A percentile compares a stretch with the other conserved stretches of the same genome.
phyloP scores from a whole-genome alignment of 345 rosid species.

The Ceriops tagal region DNA sequence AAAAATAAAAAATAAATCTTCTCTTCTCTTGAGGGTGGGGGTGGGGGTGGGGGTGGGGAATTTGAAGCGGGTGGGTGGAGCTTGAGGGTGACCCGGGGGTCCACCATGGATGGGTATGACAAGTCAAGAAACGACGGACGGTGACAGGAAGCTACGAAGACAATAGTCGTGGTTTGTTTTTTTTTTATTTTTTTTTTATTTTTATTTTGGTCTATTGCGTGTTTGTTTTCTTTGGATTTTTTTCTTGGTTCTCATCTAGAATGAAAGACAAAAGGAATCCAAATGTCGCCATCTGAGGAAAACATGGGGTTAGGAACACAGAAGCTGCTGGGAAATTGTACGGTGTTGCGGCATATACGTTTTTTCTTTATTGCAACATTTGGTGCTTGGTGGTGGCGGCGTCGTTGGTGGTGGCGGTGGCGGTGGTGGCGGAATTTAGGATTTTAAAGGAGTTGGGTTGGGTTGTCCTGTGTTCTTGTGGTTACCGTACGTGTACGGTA shows the following conservation, averaged over 20 bases:
- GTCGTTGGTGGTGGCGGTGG: too few species aligned
- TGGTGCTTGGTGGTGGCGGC: too few species aligned
- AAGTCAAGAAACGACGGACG: not conserved
- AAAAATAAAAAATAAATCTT: not conserved
- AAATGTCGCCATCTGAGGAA: constrained; percentile 32
- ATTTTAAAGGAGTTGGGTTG: too few species aligned
- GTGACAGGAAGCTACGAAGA: not conserved
- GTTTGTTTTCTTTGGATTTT: not conserved
- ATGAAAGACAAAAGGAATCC: constrained; percentile 9
- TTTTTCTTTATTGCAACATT: not conserved
- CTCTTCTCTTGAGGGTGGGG: not conserved
- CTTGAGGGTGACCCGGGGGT: too few species aligned
- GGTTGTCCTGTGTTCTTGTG: too few species aligned
- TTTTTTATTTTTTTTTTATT: not conserved
- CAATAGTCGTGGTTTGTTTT: not conserved
- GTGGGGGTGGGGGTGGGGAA: too few species aligned
- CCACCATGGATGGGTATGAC: too few species aligned
- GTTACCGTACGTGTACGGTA: too few species aligned
- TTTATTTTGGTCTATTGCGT: not conserved
- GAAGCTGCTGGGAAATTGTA: not conserved
- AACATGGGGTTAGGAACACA: not conserved
- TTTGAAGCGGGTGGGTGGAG: not conserved
- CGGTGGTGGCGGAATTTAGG: too few species aligned
- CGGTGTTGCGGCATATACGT: not conserved
- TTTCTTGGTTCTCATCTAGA: not conserved